These are phyloP conservation scores for Clausena lansium DNA, from an alignment of 345 rosid species.

Conservation along the genomic window DNA sequence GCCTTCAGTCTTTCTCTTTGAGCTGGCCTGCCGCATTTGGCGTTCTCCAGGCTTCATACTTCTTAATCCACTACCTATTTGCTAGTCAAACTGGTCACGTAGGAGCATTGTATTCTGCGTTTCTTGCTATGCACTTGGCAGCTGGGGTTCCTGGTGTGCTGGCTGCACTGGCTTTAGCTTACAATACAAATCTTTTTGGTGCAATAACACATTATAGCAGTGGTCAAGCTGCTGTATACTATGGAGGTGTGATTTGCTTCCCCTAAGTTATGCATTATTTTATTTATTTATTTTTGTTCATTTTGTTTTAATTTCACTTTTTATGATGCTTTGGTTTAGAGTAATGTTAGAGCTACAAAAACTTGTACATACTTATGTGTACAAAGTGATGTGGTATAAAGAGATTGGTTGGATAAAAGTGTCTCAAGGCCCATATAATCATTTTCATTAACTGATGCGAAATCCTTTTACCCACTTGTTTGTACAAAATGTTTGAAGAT, in stretches of 20 bases:
- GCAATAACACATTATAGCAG: conserved; percentile 97
- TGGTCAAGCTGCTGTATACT: conserved; percentile 97
- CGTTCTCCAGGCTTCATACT: conserved; percentile 90
- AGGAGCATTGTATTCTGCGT: conserved; percentile 94
- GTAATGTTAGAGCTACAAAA: no score
- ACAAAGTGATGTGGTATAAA: no score
- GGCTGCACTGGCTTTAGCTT: conserved; percentile 87
- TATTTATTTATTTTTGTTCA: not conserved
- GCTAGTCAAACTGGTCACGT: conserved; percentile 99
- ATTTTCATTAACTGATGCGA: no score
- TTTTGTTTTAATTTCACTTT: not conserved
- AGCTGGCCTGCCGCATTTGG: conserved; percentile 90
- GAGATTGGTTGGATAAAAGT: no score
- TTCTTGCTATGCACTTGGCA: conserved; percentile 91
- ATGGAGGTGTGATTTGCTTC: conserved; percentile 61
- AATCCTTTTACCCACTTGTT: no score
- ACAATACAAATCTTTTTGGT: conserved; percentile 89
- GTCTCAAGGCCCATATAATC: no score
- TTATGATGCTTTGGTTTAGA: not conserved
- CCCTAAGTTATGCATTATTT: not conserved
- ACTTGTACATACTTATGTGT: no score
- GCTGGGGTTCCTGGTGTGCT: conserved; percentile 82
- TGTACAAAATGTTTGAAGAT: no score
- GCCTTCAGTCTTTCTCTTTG: conserved; percentile 67
- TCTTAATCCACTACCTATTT: conserved; percentile 88